A percentile compares a stretch with the other conserved stretches of the same genome.
phyloP scores from a whole-genome alignment of 2,329 filamentous ascomycete species.

The Fusarium coicis region DNA sequence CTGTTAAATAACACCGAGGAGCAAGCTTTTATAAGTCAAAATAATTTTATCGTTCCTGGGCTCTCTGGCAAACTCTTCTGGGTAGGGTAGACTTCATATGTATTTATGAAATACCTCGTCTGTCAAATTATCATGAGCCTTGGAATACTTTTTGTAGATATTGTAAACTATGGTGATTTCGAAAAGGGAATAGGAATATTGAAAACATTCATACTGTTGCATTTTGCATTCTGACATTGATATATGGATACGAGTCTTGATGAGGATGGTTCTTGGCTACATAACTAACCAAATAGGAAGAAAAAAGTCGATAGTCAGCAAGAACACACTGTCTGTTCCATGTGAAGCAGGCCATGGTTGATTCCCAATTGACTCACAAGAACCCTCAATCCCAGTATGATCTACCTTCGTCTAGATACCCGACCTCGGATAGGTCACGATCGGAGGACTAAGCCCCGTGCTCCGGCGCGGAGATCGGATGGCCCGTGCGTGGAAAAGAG shows the following conservation, averaged over 20 bases:
- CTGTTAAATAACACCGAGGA: background rate
- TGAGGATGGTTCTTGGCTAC: background rate
- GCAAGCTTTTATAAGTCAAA: too few relatives aligned
- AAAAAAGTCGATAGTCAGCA: background rate
- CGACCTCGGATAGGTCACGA: conserved; percentile 20
- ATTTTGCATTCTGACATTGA: background rate
- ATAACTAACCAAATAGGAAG: background rate
- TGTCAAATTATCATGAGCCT: background rate
- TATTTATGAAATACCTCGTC: background rate
- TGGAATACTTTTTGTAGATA: background rate
- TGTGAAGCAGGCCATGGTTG: background rate
- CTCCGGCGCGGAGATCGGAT: conserved; percentile 35
- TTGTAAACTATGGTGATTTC: background rate
- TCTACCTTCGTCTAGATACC: conserved; percentile 25
- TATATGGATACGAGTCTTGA: background rate
- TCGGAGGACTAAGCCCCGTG: conserved; percentile 29
- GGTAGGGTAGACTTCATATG: background rate
- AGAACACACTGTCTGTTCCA: background rate
- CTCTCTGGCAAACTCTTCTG: background rate
- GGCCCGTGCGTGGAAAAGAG: conserved; percentile 40
- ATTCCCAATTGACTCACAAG: background rate
- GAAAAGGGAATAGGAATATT: background rate
- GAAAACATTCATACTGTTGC: background rate
- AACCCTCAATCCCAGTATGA: background rate
- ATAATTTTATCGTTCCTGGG: background rate